Evolutionary conservation across 2,329 filamentous ascomycete species (phyloP), one percentile per base, ranked within the genome.

Genomic region (Botrytis squamosa): DNA sequence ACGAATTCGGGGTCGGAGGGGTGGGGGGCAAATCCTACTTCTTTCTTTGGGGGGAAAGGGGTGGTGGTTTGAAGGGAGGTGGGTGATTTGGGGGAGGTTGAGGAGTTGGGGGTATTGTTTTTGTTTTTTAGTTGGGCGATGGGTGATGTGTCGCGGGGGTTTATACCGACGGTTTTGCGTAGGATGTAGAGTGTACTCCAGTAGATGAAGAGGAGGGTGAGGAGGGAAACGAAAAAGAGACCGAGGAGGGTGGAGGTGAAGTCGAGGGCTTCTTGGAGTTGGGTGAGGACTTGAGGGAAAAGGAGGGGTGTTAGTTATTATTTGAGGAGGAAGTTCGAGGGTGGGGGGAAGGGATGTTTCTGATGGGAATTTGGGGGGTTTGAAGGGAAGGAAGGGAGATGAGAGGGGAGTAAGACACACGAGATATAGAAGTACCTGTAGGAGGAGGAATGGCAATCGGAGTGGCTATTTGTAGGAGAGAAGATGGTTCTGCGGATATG

Each of bases 201-300:
- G 62, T 72, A 72, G 12, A 72, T 16, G 33, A 72, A 36, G n/a
- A 72, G 38, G 18, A 72, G n/a, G 6, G 62, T 55, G 7, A 66
- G 20, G 20, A 57, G 10, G 10, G 25, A 22, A 12, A 63, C 62
- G 5, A 66, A 57, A 38, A 72, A 72, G 4, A 44, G 36, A 7
- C 60, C 70, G 4, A 72, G 44, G 10, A 72, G 70, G 1, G 70
- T 72, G 4, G 70, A 72, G n/a, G 62, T 72, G 20, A 72, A 44
- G n/a, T 72, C 70, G 44, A 72, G 62, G 14, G 65, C 33, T n/a
- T 72, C 57, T 66, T 72, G 70, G 46, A 72, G 38, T 22, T 66
- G 70, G n/a, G 52, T 9, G 38, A 67, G 22, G 33, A 67, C 62
- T 72, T 38, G 40, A 5, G 44, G 33, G 20, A 18, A 1, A 9